Conservation (phyloP, 345 rosid species). For the Dipteronia sinensis region DNA sequence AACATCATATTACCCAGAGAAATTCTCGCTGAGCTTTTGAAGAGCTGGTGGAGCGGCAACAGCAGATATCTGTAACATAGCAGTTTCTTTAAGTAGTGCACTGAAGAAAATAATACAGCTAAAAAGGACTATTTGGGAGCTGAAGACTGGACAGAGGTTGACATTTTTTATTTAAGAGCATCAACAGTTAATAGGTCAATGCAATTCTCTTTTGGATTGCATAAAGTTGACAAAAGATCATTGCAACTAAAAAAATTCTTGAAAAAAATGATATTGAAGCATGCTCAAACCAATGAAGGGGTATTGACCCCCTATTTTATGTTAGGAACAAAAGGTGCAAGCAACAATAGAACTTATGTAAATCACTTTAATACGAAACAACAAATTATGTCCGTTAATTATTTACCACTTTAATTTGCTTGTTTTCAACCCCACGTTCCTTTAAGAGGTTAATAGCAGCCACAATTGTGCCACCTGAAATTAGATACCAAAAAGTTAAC, state of each 20-base stretch:
- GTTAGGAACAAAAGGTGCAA: background rate
- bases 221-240: background rate
- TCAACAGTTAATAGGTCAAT: background rate
- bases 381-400: constrained; percentile 1
- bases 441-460: constrained; percentile 71
- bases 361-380: constrained; percentile 2
- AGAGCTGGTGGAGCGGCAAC: constrained; percentile 94
- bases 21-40: constrained; percentile 87
- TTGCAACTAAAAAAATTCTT: background rate
- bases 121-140: background rate
- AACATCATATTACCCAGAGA: constrained; percentile 68
- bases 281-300: background rate
- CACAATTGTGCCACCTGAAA: constrained; percentile 81
- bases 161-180: background rate
- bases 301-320: background rate
- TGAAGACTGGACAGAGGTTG: background rate
- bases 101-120: background rate
- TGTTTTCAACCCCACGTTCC: constrained; percentile 68
- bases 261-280: background rate
- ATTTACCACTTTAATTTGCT: constrained; percentile 89
- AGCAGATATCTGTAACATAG: constrained; percentile 75
- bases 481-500: constrained; percentile 14
- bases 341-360: background rate
- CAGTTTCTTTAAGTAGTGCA: constrained; percentile 13
- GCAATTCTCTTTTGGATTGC: background rate